Percentiles rank a stretch among this genome's conserved stretches.
phyloP scores from a whole-genome alignment of 768 basidiomycete genomes.

The Pleurotus djamor region DNA sequence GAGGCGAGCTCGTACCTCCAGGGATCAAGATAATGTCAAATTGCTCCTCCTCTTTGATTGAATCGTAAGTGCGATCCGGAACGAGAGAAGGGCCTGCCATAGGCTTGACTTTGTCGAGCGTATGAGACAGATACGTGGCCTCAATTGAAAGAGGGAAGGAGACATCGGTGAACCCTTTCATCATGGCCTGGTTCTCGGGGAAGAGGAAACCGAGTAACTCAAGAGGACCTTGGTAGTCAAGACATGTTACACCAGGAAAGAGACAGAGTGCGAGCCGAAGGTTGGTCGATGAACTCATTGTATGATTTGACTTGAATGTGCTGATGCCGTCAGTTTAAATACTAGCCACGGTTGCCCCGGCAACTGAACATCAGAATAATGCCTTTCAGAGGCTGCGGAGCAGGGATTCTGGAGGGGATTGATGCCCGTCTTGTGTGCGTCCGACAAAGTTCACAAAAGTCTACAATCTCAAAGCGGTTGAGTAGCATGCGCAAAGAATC shows the following conservation, averaged over 20 bases:
- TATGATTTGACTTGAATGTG: no score
- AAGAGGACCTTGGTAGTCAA: conserved; percentile 29
- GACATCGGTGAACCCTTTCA: conserved; percentile 1
- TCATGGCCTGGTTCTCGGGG: conserved; percentile 7
- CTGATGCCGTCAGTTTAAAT: no score
- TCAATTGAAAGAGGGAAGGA: conserved; percentile 11
- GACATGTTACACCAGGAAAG: conserved; percentile 22
- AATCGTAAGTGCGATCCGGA: conserved; percentile 20
- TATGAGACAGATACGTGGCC: conserved; percentile 17
- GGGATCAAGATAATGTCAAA: conserved; percentile 27
- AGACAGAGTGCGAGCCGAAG: conserved; percentile 27
- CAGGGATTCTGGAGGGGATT: no score
- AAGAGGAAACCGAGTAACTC: conserved; percentile 22
- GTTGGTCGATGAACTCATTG: background rate
- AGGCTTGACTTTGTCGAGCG: conserved; percentile 17
- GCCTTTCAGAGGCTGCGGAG: no score
- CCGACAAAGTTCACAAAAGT: no score
- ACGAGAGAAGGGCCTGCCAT: conserved; percentile 14
- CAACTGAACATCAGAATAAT: no score
- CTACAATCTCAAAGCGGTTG: no score
- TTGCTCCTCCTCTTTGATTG: conserved; percentile 14
- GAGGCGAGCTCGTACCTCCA: conserved; percentile 15
- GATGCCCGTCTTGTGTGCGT: no score
- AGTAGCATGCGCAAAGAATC: no score
- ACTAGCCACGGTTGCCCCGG: no score